Evolutionary conservation across 2,329 filamentous ascomycete species (phyloP).

Genomic region (Escovopsis sp.): DNA sequence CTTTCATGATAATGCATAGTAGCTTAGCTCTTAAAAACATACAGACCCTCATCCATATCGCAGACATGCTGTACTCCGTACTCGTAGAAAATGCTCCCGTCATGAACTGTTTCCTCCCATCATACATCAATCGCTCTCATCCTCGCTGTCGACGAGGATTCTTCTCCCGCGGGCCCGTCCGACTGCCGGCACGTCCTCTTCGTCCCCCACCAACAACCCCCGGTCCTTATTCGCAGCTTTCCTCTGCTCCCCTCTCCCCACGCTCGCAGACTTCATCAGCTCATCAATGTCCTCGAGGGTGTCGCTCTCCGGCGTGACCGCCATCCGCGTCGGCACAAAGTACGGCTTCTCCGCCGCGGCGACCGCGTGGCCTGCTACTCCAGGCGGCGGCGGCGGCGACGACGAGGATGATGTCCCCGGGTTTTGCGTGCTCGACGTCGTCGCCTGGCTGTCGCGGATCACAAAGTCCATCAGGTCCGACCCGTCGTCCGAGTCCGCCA

Average conservation of each 20-base stretch:
- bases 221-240: conserved; percentile 1
- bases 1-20: no score
- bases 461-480: conserved; percentile 42
- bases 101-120: not conserved
- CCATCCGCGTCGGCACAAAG: conserved; percentile 24
- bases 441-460: conserved; percentile 30
- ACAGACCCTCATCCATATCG: no score
- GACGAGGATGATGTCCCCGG: conserved; percentile 7
- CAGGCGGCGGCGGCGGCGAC: no score
- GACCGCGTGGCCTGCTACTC: conserved; percentile 2
- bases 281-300: conserved; percentile 22
- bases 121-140: conserved; percentile 4
- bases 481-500: conserved; percentile 33
- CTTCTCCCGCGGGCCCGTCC: conserved; percentile 14
- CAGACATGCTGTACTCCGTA: no score
- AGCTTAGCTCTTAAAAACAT: no score
- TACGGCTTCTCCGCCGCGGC: conserved; percentile 16
- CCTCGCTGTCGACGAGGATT: conserved; percentile 4
- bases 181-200: conserved; percentile 8
- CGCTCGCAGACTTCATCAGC: conserved; percentile 7
- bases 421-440: conserved; percentile 21
- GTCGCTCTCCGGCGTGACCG: conserved; percentile 27
- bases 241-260: no score
- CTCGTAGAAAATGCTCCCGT: no score
- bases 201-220: conserved; percentile 3